Base-by-base conservation (phyloP, 2,329 filamentous ascomycete species). In the Colletotrichum salicis region DNA sequence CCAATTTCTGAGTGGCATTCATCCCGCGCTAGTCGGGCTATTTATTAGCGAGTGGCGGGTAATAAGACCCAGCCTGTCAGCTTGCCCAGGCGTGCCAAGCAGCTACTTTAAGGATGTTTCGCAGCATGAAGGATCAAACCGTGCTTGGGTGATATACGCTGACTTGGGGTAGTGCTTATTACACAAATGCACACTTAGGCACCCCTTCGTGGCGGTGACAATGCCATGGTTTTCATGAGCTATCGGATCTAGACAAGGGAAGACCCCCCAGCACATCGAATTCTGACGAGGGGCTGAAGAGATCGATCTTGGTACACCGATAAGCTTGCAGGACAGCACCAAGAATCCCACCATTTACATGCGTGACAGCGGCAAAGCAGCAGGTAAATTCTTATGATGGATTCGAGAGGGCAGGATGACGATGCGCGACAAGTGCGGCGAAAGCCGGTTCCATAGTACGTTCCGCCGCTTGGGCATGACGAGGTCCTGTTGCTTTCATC, bases 401-500 rank as follows among this genome's bases (percentile, higher is more conserved):
- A 67, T 29, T 54, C 33, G n/a, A 29, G 29, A 59, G 54, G 35
- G 15, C 64, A 60, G 12, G n/a, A 29, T 4, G 37, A 11, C 37
- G 35, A 29, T 27, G 22, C 5, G 24, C 11, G 58, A 6, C 35
- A 29, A 31, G 19, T 35, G 24, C 48, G 57, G 57, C 64, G 57
- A 7, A 62, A 67, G 27, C 57, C 57, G 11, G 45, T 48, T 8
- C 57, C 64, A 7, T 67, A 48, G 15, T 67, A 67, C n/a, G 48
- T 62, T 12, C 64, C 57, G 31, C 48, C 64, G 0, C 57, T 67
- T 6, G 57, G 48, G 5, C 56, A 62, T n/a, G 64, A 67, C 31
- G 64, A 67, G 61, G 57, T 57, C 10, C 51, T 56, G 4, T n/a
- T 67, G 11, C 64, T 67, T 12, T 59, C 64, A 55, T 67, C 64